Evolutionary conservation across 2,329 filamentous ascomycete species (phyloP).

Genomic region (Epichloe elymi): DNA sequence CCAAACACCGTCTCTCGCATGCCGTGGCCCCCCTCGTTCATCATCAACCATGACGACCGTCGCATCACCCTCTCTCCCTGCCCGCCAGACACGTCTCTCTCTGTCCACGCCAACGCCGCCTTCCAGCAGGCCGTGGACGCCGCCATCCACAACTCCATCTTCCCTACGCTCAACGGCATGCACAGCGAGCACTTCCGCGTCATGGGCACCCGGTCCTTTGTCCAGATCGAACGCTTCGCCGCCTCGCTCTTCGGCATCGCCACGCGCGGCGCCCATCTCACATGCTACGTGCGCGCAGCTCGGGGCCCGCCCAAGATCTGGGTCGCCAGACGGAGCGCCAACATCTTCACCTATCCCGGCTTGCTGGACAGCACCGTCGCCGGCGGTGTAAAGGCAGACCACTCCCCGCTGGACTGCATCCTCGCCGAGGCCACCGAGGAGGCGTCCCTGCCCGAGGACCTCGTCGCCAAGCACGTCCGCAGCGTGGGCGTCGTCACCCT

Average conservation of each 20-base stretch:
- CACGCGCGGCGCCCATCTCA: constrained; percentile 54
- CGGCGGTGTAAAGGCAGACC: constrained; percentile 56
- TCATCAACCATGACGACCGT: constrained; percentile 18
- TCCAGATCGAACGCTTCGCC: constrained; percentile 47
- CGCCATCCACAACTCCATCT: constrained; percentile 22
- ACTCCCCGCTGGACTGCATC: constrained; percentile 53
- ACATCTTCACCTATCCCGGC: constrained; percentile 59
- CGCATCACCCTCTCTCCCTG: constrained; percentile 20
- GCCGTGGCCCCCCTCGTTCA: constrained; percentile 31
- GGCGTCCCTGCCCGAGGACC: constrained; percentile 29
- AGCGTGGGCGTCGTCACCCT: constrained; percentile 23
- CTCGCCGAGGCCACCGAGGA: constrained; percentile 63
- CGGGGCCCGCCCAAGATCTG: constrained; percentile 47
- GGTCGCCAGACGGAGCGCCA: constrained; percentile 53
- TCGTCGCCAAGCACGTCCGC: constrained; percentile 14
- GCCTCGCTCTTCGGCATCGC: constrained; percentile 53
- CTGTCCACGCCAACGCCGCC: constrained; percentile 22
- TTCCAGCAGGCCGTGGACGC: constrained; percentile 27
- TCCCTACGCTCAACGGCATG: constrained; percentile 24
- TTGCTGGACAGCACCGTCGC: constrained; percentile 73
- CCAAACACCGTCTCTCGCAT: constrained; percentile 31
- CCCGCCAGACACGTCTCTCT: constrained; percentile 11
- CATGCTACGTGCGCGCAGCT: constrained; percentile 35
- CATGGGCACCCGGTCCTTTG: constrained; percentile 21
- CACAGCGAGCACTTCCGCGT: constrained; percentile 32